Conservation (phyloP, 495 filamentous ascomycete species). For the Penicillium argentinense region DNA sequence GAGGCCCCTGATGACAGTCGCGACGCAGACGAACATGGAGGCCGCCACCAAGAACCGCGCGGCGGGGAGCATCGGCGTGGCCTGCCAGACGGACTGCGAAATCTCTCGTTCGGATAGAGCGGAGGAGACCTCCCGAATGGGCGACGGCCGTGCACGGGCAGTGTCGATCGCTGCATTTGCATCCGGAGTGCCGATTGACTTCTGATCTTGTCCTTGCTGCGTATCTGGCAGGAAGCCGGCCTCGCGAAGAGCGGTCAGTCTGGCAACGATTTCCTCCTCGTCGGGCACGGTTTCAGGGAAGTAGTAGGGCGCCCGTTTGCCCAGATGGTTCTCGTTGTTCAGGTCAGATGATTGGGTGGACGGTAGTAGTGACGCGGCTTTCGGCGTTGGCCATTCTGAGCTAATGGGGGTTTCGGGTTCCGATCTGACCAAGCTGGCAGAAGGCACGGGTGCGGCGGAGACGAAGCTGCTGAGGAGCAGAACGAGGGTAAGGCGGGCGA, state of each 20-base stretch:
- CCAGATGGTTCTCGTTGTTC: neutral
- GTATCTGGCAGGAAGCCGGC: slow-evolving; percentile 8
- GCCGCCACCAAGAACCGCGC: slow-evolving; percentile 9
- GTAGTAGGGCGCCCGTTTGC: slow-evolving; percentile 15
- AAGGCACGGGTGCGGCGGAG: neutral
- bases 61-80: slow-evolving; percentile 1
- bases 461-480: neutral
- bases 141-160: slow-evolving; percentile 5
- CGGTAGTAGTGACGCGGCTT: slow-evolving; percentile 2
- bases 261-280: slow-evolving; percentile 10
- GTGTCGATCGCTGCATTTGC: slow-evolving; percentile 19
- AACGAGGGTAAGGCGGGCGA: neutral
- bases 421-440: neutral
- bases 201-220: neutral
- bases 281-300: slow-evolving; percentile 22
- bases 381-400: neutral
- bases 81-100: neutral
- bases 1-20: slow-evolving; percentile 13
- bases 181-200: slow-evolving; percentile 14
- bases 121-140: neutral
- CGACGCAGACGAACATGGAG: slow-evolving; percentile 11
- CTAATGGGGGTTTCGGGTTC: neutral
- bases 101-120: neutral
- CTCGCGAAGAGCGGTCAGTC: slow-evolving; percentile 14
- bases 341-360: slow-evolving; percentile 1